Base-by-base conservation (phyloP, 2,329 filamentous ascomycete genomes). In the Teratosphaeriaceae sp. region DNA sequence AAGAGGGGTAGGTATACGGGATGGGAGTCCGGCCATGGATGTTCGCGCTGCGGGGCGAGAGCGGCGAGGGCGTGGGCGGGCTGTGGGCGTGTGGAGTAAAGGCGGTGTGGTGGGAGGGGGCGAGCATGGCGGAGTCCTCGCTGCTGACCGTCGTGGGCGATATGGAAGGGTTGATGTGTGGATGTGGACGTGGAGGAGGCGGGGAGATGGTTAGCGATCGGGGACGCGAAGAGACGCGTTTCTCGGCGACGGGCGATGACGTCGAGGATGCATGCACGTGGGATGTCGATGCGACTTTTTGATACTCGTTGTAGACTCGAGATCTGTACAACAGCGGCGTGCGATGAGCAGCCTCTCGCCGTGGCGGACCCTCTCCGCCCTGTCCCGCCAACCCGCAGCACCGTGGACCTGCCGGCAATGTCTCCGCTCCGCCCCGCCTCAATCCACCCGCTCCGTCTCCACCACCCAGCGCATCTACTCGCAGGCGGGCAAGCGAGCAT, bases 21-120 rank as follows among this genome's bases (percentile, higher is more conserved):
- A 34, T 9, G 16, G 8, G 24, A n/a, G 8, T 27, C 4, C 41
- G 44, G 49, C 52, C 53, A 56, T 57, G 42, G 45, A 58, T 57
- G 48, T 70, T 70, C 40, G 59, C 55, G 48, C 65, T 65, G 42
- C 66, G 66, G 43, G 67, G 66, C 15, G 67, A 67, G 13, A 72
- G 64, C 49, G 69, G 69, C 39, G 68, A 72, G 3, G 67, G 61
- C 24, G 53, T 47, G n/a, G 48, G 36, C 15, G 59, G 59, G n/a
- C 53, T 47, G 52, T 54, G 58, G 12, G 43, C 45, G 52, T 48
- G 50, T 19, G 39, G 22, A 3, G 22, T 13, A 9, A 16, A 21
- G 24, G 19, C 12, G 18, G 18, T 26, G 26, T 20, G 19, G 22
- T 3, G 37, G 11, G 37, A 18, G 5, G 37, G 19, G 13, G 31